Base-by-base conservation (phyloP, 257 asterid genomes). In the Echium plantagineum region DNA sequence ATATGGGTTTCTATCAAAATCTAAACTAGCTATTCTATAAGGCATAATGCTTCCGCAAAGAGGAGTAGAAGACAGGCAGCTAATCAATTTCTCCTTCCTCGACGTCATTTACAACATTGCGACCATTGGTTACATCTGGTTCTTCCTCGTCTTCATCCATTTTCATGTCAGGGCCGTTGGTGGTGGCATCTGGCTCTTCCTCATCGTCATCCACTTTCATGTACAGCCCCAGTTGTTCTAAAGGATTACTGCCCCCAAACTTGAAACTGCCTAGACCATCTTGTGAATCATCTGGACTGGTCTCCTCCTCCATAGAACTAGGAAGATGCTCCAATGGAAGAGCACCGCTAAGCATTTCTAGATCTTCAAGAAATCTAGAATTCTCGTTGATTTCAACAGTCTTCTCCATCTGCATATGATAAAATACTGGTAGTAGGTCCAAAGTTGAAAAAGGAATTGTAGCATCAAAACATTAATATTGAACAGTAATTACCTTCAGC, bases 211-310 rank as follows among this genome's bases (percentile, higher is more conserved):
- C 95, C 55, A 24, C 75, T 71, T 90, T 90, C 87, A 87, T 90
- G 75, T 78, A 90, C 83, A 90, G 62, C 9, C 97, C 97, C 51
- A 90, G 94, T 73, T 85, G 94, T 71, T 90, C 96, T 61, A 87
- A 67, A 9, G 97, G 87, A 81, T 90, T 90, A 68, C 64, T 79
- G 66, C 83, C 77, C 52, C 85, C 85, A 55, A 90, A 81, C 54
- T 80, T 83, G 74, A 90, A 83, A 67, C 77, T 75, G 42, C 93
- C 94, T 63, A 89, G 77, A 17, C 76, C 93, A 57, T 83, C 90
- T 64, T 72, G 86, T 21, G 83, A 76, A 22, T 68, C 76, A 57
- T 84, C 94, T n/a, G 91, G 89, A 66, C 90, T 84, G 6, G 71
- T 74, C 61, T 83, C 94, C 61, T 83, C 94, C 15, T 82, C 90